A percentile compares a stretch with the other conserved stretches of the same genome.
Evolutionary conservation across 352 stramenopile genomes (phyloP).

Genomic region (Phytophthora citricola): DNA sequence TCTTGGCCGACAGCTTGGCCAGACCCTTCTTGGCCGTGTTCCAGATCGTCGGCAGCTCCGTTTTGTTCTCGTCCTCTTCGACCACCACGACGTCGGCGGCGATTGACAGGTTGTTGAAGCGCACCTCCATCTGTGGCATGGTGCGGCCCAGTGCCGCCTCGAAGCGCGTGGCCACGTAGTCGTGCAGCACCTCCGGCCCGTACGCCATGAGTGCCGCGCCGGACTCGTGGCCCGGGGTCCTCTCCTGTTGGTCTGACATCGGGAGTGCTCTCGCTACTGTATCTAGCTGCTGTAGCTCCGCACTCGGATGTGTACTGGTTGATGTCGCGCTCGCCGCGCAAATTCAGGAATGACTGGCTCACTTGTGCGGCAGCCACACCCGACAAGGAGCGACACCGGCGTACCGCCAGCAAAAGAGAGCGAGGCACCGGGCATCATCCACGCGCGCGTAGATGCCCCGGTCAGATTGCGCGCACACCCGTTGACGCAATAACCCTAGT

Average conservation of each 20-base stretch:
- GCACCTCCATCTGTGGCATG: conserved; percentile 58
- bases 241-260: conserved; percentile 15
- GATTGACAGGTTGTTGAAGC: conserved; percentile 33
- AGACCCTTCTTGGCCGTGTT: conserved; percentile 50
- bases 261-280: conserved; percentile 1
- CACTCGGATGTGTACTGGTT: conserved; percentile 6
- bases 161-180: conserved; percentile 38
- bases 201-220: conserved; percentile 41
- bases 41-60: conserved; percentile 49
- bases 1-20: conserved; percentile 38
- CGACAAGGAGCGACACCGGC: neutral
- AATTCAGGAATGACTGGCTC: conserved; percentile 35
- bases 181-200: conserved; percentile 43
- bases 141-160: conserved; percentile 43
- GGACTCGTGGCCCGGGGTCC: conserved; percentile 33
- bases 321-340: conserved; percentile 23
- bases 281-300: neutral
- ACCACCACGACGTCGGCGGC: conserved; percentile 36
- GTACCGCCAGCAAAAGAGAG: neutral
- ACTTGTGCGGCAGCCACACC: neutral
- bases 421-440: conserved; percentile 10
- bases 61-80: conserved; percentile 22
- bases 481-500: conserved; percentile 24
- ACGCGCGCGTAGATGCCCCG: conserved; percentile 10
- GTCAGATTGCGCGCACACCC: conserved; percentile 26